phyloP scores from a whole-genome alignment of 495 filamentous ascomycete genomes.

The Aspergillus bridgeri region DNA sequence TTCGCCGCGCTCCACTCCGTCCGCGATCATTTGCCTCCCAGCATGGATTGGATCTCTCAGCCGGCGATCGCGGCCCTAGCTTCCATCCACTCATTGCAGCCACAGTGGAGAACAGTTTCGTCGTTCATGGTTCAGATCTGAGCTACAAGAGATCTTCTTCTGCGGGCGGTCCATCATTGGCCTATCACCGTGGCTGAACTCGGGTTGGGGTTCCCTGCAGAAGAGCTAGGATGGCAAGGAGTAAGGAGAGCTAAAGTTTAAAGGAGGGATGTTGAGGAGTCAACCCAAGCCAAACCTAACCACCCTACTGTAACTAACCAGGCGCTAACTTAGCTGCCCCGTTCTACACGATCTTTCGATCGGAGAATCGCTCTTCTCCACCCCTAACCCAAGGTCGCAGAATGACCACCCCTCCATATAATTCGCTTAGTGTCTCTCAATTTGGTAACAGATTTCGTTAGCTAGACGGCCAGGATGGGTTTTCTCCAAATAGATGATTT shows the following conservation, averaged over 20 bases:
- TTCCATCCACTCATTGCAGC: conserved; percentile 6
- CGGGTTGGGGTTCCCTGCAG: neutral
- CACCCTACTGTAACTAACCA: neutral
- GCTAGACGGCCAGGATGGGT: neutral
- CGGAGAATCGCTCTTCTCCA: neutral
- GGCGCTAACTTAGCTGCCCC: too few species aligned
- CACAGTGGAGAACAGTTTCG: neutral
- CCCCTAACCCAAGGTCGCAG: neutral
- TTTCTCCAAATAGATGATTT: neutral
- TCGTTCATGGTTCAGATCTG: neutral
- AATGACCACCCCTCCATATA: neutral
- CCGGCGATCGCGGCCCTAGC: conserved; percentile 9
- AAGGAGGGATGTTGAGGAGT: neutral
- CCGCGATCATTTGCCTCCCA: neutral
- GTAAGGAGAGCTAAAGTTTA: neutral
- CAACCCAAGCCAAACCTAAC: neutral
- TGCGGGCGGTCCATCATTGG: neutral
- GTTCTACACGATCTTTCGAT: neutral
- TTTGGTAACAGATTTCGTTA: neutral
- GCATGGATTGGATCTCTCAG: conserved; percentile 4
- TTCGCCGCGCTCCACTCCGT: neutral
- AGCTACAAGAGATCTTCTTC: neutral
- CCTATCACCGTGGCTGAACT: neutral
- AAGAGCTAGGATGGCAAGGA: neutral
- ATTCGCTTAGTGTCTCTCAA: neutral